phyloP scores from a whole-genome alignment of 1,284 basidiomycete species.

The Marasmius fiardii region DNA sequence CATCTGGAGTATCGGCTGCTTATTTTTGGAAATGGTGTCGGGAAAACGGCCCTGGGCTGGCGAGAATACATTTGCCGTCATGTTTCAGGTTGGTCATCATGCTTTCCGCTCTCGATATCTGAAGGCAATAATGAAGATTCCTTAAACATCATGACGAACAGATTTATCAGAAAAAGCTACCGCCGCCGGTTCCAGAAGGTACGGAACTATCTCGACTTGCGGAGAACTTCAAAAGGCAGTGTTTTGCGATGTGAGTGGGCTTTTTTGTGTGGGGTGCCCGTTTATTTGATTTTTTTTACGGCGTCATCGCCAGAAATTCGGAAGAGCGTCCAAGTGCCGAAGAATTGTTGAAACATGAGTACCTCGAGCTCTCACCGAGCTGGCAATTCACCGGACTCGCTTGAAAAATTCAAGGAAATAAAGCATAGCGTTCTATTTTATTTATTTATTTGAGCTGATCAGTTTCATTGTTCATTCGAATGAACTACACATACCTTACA shows the following conservation, averaged over 20 bases:
- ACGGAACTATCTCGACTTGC: conserved; percentile 66
- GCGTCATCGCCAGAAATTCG: conserved; percentile 66
- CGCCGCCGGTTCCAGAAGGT: conserved; percentile 1
- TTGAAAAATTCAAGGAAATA: conserved; percentile 18
- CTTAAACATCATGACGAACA: no score
- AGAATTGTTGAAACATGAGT: conserved; percentile 82
- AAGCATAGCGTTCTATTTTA: neutral
- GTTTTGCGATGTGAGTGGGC: neutral
- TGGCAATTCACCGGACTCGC: conserved; percentile 76
- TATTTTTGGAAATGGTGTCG: conserved; percentile 81
- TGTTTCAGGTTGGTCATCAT: conserved; percentile 30
- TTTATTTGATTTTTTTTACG: neutral
- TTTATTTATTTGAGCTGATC: no score
- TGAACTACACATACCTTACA: no score
- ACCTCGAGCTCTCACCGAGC: conserved; percentile 69
- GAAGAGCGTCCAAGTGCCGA: conserved; percentile 82
- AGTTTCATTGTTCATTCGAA: no score
- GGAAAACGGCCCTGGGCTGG: conserved; percentile 65
- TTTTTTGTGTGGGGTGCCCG: neutral
- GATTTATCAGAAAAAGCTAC: neutral
- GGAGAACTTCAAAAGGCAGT: conserved; percentile 59
- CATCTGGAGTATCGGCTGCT: conserved; percentile 79
- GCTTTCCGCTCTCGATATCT: no score
- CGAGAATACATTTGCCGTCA: conserved; percentile 30
- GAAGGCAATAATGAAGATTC: no score